Base-by-base conservation (phyloP, 2,329 filamentous ascomycete species). In the Talaromyces sp. region DNA sequence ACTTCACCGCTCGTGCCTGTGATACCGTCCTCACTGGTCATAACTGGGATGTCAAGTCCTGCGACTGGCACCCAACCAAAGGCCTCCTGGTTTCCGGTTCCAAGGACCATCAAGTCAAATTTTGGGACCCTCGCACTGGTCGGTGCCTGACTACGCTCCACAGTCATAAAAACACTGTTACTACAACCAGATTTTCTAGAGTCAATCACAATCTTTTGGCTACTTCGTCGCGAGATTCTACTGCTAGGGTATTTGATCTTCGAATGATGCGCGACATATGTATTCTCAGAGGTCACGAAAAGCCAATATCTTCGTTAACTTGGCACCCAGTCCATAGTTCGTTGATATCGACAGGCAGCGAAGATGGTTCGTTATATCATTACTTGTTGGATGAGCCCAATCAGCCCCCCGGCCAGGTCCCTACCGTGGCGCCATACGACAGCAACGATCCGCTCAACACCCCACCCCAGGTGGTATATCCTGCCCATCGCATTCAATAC, bases 181-280 rank as follows among this genome's bases (percentile, higher is more conserved):
- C 92, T 52, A 95, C 95, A 72, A 96, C 93, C 0, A 79, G 89
- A 53, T 99, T 99, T 72, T 95, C 97, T 73, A 89, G 89, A 57
- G 88, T 91, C 9, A 89, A 91, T 70, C 93, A 91, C 33, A 85
- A 89, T 66, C 89, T 96, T 64, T 84, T 99, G 55, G 95, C 94
- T 40, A 97, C 95, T 0, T 96, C 92, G 34, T 95, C 93, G 51
- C 86, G 95, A 73, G 95, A 99, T 71, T 91, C 96, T 74, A 96
- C 91, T 0, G 92, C 93, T 8, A 87, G 95, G 63, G 87, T 99
- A 53, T 98, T 98, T 70, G 95, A 99, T 74, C 83, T 99, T 61
- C 87, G 95, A 56, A 96, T 96, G 90, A 98, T 99, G 95, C 90
- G 95, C 65, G 95, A 99, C 74, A 93, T 98, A 61, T 91, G 92